Conservation (phyloP, 345 rosid species). For the Eucalyptus tenuipes region DNA sequence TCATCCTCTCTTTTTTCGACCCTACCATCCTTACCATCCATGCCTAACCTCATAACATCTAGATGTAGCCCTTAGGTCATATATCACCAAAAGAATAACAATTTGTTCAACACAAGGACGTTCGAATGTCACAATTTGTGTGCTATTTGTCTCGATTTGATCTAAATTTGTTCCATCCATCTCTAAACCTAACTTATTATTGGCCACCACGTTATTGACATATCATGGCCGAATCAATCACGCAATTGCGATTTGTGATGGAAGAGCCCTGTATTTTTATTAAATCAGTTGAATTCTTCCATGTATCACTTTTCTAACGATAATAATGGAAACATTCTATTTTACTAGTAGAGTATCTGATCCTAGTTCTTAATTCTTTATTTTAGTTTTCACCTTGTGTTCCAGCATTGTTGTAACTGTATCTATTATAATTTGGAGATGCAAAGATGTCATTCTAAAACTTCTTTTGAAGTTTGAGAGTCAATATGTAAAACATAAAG, state of each 20-base stretch:
- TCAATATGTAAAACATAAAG: neutral
- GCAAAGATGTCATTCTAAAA: neutral
- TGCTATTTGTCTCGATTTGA: neutral
- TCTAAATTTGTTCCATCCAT: neutral
- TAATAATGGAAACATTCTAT: neutral
- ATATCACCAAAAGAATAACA: neutral
- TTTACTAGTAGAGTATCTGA: neutral
- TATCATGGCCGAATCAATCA: neutral
- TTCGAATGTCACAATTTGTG: neutral
- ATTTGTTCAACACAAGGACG: neutral
- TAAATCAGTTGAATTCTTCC: neutral
- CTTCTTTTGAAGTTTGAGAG: neutral
- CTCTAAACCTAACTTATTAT: neutral
- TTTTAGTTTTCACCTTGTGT: neutral
- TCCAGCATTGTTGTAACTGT: neutral
- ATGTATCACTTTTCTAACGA: neutral
- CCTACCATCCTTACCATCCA: neutral
- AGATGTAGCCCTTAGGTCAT: neutral
- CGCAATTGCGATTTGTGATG: neutral
- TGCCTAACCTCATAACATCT: neutral
- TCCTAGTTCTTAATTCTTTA: neutral
- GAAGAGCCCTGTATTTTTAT: neutral
- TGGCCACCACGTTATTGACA: neutral
- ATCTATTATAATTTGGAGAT: neutral
- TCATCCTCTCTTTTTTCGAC: neutral